Conservation (phyloP, 164 flowering plant species). For the Magnolia officinalis region DNA sequence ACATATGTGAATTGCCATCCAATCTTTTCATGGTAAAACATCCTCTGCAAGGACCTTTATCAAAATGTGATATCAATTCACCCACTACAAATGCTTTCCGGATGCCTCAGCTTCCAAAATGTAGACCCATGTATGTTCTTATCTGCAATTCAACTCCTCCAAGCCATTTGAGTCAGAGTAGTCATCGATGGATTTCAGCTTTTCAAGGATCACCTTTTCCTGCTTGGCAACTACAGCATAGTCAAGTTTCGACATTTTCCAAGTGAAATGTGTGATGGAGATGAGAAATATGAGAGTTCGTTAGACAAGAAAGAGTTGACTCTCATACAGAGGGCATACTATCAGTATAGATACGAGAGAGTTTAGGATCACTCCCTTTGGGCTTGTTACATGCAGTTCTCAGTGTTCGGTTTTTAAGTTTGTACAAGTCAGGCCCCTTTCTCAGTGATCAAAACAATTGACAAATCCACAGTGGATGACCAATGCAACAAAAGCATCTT, state of each 20-base stretch:
- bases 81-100: not conserved
- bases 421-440: not conserved
- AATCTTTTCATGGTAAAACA: not conserved
- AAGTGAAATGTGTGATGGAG: not conserved
- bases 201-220: conserved; percentile 72
- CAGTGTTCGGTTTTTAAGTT: no score
- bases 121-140: not conserved
- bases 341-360: no score
- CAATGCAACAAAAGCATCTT: no score
- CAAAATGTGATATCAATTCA: not conserved
- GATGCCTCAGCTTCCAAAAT: not conserved
- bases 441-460: not conserved
- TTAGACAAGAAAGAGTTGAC: not conserved
- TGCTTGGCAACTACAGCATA: conserved; percentile 59
- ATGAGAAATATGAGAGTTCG: not conserved
- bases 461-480: no score
- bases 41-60: not conserved
- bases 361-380: no score
- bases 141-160: conserved; percentile 17
- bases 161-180: conserved; percentile 25
- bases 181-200: conserved; percentile 47
- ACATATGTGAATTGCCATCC: not conserved
- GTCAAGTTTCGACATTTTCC: conserved; percentile 35
- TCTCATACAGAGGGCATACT: no score
- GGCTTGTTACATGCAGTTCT: no score